Conservation (phyloP, 208 protist species). For the Wallacemonas collosoma region DNA sequence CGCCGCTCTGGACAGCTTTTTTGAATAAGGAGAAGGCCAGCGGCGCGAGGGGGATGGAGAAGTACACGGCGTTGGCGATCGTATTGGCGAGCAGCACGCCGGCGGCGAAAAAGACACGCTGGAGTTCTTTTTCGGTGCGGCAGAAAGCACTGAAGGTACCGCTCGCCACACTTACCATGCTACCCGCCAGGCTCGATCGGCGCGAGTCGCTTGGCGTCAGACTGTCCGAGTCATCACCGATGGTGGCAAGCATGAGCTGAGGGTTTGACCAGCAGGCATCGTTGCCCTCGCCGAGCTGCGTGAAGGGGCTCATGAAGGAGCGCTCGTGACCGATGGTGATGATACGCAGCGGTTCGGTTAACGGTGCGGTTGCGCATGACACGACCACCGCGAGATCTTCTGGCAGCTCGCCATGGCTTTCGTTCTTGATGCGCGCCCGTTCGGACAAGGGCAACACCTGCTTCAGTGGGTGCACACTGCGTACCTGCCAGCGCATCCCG, state of each 20-base stretch:
- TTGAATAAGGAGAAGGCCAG: constrained; percentile 56
- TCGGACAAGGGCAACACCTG: constrained; percentile 15
- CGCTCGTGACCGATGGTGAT: constrained; percentile 53
- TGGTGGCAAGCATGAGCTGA: constrained; percentile 32
- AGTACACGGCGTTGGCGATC: constrained; percentile 60
- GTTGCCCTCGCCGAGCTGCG: constrained; percentile 24
- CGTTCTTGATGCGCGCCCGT: constrained; percentile 14
- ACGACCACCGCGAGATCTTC: constrained; percentile 42
- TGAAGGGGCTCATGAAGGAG: constrained; percentile 47
- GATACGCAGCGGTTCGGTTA: constrained; percentile 27
- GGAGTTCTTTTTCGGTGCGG: constrained; percentile 38
- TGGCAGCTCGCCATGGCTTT: constrained; percentile 15
- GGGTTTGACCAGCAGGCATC: constrained; percentile 54
- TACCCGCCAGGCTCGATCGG: background rate
- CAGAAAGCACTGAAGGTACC: constrained; percentile 18
- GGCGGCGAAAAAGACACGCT: constrained; percentile 40
- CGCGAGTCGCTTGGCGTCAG: background rate
- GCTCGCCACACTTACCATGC: background rate
- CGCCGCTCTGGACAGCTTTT: constrained; percentile 33
- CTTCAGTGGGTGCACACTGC: constrained; percentile 10
- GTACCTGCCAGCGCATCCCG: constrained; percentile 17
- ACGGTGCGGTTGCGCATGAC: constrained; percentile 17
- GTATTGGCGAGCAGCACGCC: constrained; percentile 59
- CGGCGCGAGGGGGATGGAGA: constrained; percentile 43
- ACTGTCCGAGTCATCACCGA: background rate